Base-by-base conservation (phyloP, 106 monocot genomes). In the Amphibolis antarctica region DNA sequence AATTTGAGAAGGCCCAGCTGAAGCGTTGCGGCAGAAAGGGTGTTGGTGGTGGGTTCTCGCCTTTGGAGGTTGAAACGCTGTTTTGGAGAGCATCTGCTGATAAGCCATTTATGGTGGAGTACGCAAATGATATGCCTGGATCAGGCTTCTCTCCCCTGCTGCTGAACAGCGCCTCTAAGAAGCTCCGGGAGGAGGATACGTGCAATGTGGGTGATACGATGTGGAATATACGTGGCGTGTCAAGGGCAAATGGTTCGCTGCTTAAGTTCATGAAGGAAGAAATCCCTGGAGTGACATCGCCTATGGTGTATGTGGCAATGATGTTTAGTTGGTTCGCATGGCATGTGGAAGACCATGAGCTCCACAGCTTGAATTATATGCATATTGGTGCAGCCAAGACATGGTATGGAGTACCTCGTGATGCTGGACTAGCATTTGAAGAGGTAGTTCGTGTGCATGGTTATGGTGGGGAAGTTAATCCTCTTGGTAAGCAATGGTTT, bases 251-350 rank as follows among this genome's bases (percentile, higher is more conserved):
- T 13, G 84, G 77, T 0, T 92, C 87, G 6, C 68, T 88, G 58
- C 74, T 92, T 26, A 71, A 67, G 69, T 92, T 92, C 71, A 82
- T 92, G 82, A 77, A 74, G 77, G 92, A 88, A 70, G 92, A 92
- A 52, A 88, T 92, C 29, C 81, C 79, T 23, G 92, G 92, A 7
- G 92, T 92, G 55, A 88, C 86, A 13, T 84, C 92, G 28, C 92
- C 92, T 15, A 85, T 92, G 87, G 67, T 88, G 18, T 87, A 92
- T 59, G 76, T 92, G 13, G 92, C 80, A 26, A 87, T 82, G 82
- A 70, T 92, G 86, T 92, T 87, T 55, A 92, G 92, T 54, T 92
- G 92, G 92, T 92, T 84, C 65, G 92, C 92, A 2, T 92, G 92
- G 92, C 84, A 87, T 71, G 84, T 84, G 26, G 87, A 92, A 70